phyloP scores from a whole-genome alignment of 2,329 filamentous ascomycete genomes.

The Cadophora luteo-olivacea region DNA sequence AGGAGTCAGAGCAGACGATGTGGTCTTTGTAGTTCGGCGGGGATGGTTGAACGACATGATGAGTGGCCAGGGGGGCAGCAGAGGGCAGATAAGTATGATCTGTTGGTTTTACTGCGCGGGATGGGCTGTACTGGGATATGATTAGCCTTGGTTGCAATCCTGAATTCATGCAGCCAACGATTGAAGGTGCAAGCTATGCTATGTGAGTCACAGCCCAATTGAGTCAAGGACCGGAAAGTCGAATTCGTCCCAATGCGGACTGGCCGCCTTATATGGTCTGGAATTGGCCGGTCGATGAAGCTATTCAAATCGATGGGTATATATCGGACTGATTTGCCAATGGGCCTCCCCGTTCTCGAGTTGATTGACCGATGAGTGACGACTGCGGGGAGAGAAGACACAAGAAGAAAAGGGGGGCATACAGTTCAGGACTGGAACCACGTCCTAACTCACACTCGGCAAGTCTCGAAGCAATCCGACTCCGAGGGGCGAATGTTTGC shows the following conservation, averaged over 20 bases:
- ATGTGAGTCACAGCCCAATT: slow-evolving; percentile 40
- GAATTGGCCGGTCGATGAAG: slow-evolving; percentile 28
- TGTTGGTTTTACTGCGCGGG: slow-evolving; percentile 21
- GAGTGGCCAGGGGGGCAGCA: slow-evolving; percentile 36
- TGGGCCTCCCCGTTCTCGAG: slow-evolving; percentile 20
- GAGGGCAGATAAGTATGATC: slow-evolving; percentile 26
- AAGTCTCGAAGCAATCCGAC: slow-evolving; percentile 6
- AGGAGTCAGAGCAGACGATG: slow-evolving; percentile 52
- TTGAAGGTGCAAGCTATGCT: slow-evolving; percentile 9
- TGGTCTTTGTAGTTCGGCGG: slow-evolving; percentile 47
- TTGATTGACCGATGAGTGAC: slow-evolving; percentile 27
- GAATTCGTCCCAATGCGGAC: slow-evolving; percentile 34
- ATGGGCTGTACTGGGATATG: slow-evolving; percentile 35
- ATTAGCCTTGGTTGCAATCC: slow-evolving; percentile 36
- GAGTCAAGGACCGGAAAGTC: slow-evolving; percentile 37
- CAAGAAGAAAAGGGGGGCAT: slow-evolving; percentile 19
- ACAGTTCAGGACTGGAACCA: slow-evolving; percentile 17
- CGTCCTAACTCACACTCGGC: slow-evolving; percentile 13
- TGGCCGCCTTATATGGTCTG: background rate
- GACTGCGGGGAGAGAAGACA: slow-evolving; percentile 17
- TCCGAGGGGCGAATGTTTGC: slow-evolving; percentile 14
- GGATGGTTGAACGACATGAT: slow-evolving; percentile 45
- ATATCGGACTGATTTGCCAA: slow-evolving; percentile 41
- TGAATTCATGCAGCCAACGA: slow-evolving; percentile 36
- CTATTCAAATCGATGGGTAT: slow-evolving; percentile 31